A percentile compares a stretch with the other conserved stretches of the same genome.
These are phyloP conservation scores for Acrocalymma vagum DNA, from an alignment of 2,329 filamentous ascomycete genomes.

Conservation along the genomic window DNA sequence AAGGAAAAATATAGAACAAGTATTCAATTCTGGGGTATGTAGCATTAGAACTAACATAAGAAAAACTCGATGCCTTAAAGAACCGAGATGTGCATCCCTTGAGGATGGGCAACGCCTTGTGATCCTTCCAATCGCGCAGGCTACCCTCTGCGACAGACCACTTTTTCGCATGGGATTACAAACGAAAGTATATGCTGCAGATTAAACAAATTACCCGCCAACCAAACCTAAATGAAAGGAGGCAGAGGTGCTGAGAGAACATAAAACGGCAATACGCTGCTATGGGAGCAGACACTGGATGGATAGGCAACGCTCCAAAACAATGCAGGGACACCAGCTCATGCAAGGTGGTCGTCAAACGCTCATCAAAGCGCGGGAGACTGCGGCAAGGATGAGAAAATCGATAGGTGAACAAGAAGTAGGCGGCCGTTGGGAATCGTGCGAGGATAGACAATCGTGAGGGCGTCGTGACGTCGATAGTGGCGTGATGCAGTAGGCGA, in stretches of 20 bases:
- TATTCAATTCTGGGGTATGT: constrained; percentile 13
- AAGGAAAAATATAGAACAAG: too few relatives aligned
- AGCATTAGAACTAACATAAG: constrained; percentile 5
- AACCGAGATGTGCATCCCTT: too few relatives aligned
- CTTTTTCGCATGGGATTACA: too few relatives aligned
- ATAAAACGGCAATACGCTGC: too few relatives aligned
- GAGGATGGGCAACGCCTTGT: too few relatives aligned
- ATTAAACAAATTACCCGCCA: too few relatives aligned
- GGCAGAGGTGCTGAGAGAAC: too few relatives aligned
- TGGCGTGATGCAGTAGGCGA: constrained; percentile 1
- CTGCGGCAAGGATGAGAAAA: not conserved
- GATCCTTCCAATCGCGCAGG: too few relatives aligned
- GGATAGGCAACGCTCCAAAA: constrained; percentile 24
- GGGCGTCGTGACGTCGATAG: not conserved
- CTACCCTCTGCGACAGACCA: too few relatives aligned
- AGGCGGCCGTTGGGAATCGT: not conserved
- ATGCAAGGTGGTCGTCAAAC: constrained; percentile 20
- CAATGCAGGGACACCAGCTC: constrained; percentile 19
- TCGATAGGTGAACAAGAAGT: not conserved
- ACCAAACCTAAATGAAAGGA: too few relatives aligned
- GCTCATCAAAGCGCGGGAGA: not conserved
- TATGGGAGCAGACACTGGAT: too few relatives aligned
- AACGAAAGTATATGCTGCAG: not conserved
- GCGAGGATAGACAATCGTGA: constrained; percentile 2
- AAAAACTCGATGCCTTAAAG: not conserved